Evolutionary conservation across 179 eudicot genomes (phyloP), one percentile per base, ranked within the genome.

Genomic region (Silene vulgaris): DNA sequence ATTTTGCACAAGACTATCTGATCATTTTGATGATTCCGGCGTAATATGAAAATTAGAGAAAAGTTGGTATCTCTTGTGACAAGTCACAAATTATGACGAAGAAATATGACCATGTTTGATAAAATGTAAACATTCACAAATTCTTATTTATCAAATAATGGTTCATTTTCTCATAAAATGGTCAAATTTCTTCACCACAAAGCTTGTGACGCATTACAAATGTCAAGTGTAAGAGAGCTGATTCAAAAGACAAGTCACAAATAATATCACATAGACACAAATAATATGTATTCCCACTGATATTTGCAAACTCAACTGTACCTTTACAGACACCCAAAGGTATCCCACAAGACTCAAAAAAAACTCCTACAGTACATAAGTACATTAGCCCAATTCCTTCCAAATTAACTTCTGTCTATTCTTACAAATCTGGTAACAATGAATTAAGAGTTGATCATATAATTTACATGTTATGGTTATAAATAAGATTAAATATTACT

Each of bases 401-500:
- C 16, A 60, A 29, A 54, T 65, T 65, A 45, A 30, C 16, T n/a
- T 68, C 26, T 61, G 65, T 64, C 80, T 69, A 73, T 56, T 21
- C 78, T 77, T 45, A 69, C 57, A 78, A 48, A 72, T 65, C 3
- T 57, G 69, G 65, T 54, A 59, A 69, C 65, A 69, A 56, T 57
- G 74, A 77, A 68, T 75, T 32, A 56, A 78, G 29, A 60, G 52
- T 61, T 50, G 75, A 70, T 13, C 17, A 64, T 71, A 74, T 69
- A 60, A 75, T 78, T 72, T 76, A 76, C 77, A 76, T 17, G 28
- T 63, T 8, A 37, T 37, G 21, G 29, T 1, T 4, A 72, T 5
- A 64, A 13, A 56, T 0, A 35, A 35, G 4, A 32, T 5, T 20
- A 65, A 30, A 23, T 37, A 79, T 79, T 83, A 96, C 84, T 96